These are phyloP conservation scores for Leishmania aethiopica DNA, from an alignment of 208 protist species.

Conservation along the genomic window DNA sequence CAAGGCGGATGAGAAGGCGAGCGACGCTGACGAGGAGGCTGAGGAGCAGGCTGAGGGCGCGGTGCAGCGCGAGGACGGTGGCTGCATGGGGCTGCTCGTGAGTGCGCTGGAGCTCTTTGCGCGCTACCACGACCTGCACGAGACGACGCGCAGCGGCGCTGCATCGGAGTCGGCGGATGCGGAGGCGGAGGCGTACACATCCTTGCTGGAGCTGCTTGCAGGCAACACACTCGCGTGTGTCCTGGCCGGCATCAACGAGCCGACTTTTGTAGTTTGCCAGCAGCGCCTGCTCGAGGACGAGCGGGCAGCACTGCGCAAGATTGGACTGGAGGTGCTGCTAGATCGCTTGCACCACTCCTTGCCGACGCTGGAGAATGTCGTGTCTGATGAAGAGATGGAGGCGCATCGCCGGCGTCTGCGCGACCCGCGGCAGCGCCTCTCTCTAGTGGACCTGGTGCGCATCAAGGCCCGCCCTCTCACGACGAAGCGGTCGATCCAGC, in stretches of 20 bases:
- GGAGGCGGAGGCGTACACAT: conserved; percentile 77
- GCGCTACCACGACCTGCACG: conserved; percentile 80
- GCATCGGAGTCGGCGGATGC: conserved; percentile 5
- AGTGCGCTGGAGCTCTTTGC: conserved; percentile 76
- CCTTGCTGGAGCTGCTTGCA: conserved; percentile 85
- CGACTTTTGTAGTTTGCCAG: conserved; percentile 85
- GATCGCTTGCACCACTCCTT: conserved; percentile 89
- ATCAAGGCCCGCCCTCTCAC: conserved; percentile 84
- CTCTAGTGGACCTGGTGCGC: conserved; percentile 75
- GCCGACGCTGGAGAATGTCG: conserved; percentile 81
- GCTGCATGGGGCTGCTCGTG: conserved; percentile 81
- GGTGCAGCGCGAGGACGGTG: conserved; percentile 40
- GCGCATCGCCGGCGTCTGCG: conserved; percentile 71
- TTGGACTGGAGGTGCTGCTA: conserved; percentile 87
- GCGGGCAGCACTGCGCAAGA: conserved; percentile 58
- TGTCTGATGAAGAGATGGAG: conserved; percentile 81
- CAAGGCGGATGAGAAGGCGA: conserved; percentile 23
- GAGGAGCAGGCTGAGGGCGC: conserved; percentile 27
- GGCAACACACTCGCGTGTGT: conserved; percentile 92
- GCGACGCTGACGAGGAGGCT: conserved; percentile 21
- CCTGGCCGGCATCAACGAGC: conserved; percentile 89
- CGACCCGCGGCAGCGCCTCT: conserved; percentile 81
- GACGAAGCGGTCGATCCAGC: conserved; percentile 81
- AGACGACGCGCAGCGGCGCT: conserved; percentile 24
- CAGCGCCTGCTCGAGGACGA: conserved; percentile 68